phyloP scores from a whole-genome alignment of 345 rosid genomes.

The Lenwebbia sp. region DNA sequence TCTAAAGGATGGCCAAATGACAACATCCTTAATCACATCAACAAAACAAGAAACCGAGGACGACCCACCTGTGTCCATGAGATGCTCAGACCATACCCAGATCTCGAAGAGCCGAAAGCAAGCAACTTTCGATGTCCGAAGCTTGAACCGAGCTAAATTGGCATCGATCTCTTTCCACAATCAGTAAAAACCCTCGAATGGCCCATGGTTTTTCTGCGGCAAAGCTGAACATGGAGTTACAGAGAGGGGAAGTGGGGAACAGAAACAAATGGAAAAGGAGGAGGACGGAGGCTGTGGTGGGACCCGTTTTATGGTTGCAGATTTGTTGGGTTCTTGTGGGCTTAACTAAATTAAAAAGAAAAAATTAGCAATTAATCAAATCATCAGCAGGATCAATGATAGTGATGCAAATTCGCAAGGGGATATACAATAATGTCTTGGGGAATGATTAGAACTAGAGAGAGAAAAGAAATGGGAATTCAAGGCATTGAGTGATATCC shows the following conservation, averaged over 20 bases:
- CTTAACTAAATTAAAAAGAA: background rate
- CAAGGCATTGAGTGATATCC: background rate
- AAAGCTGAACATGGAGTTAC: background rate
- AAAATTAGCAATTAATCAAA: background rate
- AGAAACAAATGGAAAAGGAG: background rate
- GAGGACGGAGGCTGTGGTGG: background rate
- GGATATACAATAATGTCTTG: background rate
- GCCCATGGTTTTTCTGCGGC: background rate
- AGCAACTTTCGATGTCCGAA: background rate
- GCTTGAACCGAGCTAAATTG: background rate
- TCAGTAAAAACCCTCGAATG: background rate
- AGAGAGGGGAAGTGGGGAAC: background rate
- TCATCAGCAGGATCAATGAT: background rate
- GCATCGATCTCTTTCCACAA: background rate
- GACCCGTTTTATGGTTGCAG: background rate
- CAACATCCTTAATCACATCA: background rate
- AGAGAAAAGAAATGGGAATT: background rate
- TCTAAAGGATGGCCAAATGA: background rate
- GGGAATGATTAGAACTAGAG: background rate
- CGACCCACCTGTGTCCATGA: background rate
- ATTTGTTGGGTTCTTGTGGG: background rate
- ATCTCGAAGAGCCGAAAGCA: background rate
- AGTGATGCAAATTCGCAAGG: background rate
- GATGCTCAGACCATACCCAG: background rate
- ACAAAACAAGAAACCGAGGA: background rate